These are phyloP conservation scores for Xerocomellus intermedius DNA, from an alignment of 768 basidiomycete genomes.

Conservation along the genomic window DNA sequence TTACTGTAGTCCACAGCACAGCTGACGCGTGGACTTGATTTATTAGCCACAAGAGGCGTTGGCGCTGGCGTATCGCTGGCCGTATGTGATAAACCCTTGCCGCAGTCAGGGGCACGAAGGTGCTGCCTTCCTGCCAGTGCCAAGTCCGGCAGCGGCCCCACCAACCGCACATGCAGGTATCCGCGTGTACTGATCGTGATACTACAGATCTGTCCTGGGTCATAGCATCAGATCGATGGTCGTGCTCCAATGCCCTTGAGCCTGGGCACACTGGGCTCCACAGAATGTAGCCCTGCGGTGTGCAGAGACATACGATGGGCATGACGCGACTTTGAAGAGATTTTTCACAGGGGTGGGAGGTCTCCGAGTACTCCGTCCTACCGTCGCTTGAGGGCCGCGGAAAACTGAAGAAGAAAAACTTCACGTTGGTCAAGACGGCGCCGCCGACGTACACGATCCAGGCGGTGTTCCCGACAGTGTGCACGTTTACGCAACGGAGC, in stretches of 20 bases:
- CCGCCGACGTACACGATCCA: neutral
- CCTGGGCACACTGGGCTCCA: conserved; percentile 17
- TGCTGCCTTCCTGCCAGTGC: neutral
- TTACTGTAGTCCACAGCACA: conserved; percentile 1
- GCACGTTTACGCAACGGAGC: conserved; percentile 30
- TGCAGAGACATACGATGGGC: neutral
- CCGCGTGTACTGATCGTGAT: conserved; percentile 21
- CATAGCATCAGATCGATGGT: conserved; percentile 11
- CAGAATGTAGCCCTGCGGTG: neutral
- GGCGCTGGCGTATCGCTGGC: conserved; percentile 14
- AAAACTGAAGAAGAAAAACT: neutral
- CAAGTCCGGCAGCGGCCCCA: conserved; percentile 1
- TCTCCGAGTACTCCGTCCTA: neutral
- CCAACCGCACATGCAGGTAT: conserved; percentile 15
- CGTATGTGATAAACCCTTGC: neutral
- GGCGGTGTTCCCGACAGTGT: conserved; percentile 12
- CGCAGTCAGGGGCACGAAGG: conserved; percentile 14
- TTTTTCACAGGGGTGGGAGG: neutral
- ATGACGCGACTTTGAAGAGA: neutral
- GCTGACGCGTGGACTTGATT: conserved; percentile 11
- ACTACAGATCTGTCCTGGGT: conserved; percentile 4
- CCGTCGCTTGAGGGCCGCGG: conserved; percentile 4
- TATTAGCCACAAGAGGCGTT: neutral
- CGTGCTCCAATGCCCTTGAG: conserved; percentile 15
- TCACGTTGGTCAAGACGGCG: conserved; percentile 4